phyloP scores from a whole-genome alignment of 139 green algal species.

The Micromonas commoda region DNA sequence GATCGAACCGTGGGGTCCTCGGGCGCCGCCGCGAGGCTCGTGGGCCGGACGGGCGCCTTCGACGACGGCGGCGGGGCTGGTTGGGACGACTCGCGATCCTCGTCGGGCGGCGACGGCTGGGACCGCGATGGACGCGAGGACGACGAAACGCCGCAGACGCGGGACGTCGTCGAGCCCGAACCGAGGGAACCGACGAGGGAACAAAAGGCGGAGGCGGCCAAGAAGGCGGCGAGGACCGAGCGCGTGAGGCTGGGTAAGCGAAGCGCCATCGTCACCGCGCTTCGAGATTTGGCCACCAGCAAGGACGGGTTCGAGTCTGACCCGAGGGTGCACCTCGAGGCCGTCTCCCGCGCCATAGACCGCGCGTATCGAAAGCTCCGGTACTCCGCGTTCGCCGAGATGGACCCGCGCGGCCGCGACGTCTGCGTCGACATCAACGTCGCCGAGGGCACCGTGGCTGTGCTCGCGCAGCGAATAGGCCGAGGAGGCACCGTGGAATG shows the following conservation, averaged over 20 bases:
- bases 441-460: not conserved
- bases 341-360: not conserved
- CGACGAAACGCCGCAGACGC: not conserved
- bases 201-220: too few species aligned
- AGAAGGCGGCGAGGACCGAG: too few species aligned
- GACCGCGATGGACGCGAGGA: not conserved
- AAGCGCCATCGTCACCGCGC: slow-evolving; percentile 8
- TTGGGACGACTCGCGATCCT: not conserved
- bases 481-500: not conserved
- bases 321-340: slow-evolving; percentile 1
- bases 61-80: not conserved
- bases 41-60: not conserved
- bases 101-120: not conserved
- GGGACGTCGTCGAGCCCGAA: not conserved
- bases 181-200: not conserved
- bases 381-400: not conserved
- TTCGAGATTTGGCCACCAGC: not conserved
- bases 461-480: slow-evolving; percentile 10
- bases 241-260: not conserved
- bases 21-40: not conserved
- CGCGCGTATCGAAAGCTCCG: not conserved
- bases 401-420: not conserved
- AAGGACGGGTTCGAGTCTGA: slow-evolving; percentile 13
- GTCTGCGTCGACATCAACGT: slow-evolving; percentile 22
- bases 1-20: too few species aligned